Conservation (phyloP, 2,329 filamentous ascomycete genomes). For the Cercospora canescens region DNA sequence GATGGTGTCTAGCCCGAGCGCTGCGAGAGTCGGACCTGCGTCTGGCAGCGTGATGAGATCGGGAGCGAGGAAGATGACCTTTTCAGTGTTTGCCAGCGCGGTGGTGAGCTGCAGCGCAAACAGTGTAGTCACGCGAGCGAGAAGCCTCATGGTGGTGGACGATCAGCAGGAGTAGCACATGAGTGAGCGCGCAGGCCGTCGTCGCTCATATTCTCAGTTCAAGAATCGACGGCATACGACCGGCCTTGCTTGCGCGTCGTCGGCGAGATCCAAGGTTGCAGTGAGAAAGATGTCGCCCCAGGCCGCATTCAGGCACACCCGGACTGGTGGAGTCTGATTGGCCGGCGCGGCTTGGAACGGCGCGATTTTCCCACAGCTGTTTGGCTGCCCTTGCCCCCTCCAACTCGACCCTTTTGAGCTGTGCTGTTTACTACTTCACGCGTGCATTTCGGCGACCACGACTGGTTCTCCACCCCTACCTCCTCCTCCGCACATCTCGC, state of each 20-base stretch:
- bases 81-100: constrained; percentile 76
- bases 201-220: constrained; percentile 2
- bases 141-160: constrained; percentile 29
- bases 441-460: constrained; percentile 2
- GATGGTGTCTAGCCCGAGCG: constrained; percentile 65
- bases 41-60: constrained; percentile 56
- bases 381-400: background rate
- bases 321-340: background rate
- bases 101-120: constrained; percentile 30
- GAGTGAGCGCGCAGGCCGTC: background rate
- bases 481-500: constrained; percentile 15
- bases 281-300: background rate
- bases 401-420: background rate
- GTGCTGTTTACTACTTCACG: constrained; percentile 3
- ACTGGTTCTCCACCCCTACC: constrained; percentile 10
- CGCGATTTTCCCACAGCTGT: background rate
- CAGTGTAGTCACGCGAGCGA: constrained; percentile 22
- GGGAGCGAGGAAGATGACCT: constrained; percentile 82
- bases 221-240: background rate
- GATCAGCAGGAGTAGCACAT: background rate
- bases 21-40: constrained; percentile 56
- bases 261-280: background rate
- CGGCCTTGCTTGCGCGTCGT: background rate
- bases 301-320: too few relatives aligned
- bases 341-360: background rate